Percentiles rank a stretch among this genome's conserved stretches.
Evolutionary conservation across 2,329 filamentous ascomycete genomes (phyloP).

Genomic region (Neonectria sp.): DNA sequence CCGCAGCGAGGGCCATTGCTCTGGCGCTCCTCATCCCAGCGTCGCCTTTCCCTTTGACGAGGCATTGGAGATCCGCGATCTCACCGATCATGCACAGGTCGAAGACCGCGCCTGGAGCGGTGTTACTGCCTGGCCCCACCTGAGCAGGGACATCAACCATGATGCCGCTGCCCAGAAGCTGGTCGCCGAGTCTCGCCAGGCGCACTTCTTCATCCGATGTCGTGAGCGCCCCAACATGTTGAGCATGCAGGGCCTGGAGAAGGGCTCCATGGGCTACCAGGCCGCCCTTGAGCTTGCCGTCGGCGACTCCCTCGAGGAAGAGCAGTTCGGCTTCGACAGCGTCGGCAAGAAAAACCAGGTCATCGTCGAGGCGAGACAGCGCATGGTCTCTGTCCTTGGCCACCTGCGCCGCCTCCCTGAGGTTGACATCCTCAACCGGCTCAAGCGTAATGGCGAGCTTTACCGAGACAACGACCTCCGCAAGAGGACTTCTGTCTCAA

Average conservation of each 20-base stretch:
- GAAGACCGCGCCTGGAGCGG: constrained; percentile 75
- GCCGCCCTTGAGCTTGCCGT: constrained; percentile 77
- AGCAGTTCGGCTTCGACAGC: constrained; percentile 72
- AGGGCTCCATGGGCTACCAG: constrained; percentile 78
- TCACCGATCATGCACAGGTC: constrained; percentile 76
- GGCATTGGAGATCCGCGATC: constrained; percentile 71
- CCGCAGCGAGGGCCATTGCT: constrained; percentile 71
- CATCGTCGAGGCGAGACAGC: constrained; percentile 71
- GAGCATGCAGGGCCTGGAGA: constrained; percentile 79
- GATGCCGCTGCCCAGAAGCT: constrained; percentile 61
- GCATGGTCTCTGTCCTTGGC: constrained; percentile 67
- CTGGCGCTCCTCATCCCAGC: constrained; percentile 72
- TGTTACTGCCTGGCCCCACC: constrained; percentile 74
- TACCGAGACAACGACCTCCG: constrained; percentile 69
- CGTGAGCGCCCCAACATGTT: constrained; percentile 79
- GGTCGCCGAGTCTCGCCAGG: constrained; percentile 61
- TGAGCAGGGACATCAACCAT: constrained; percentile 66
- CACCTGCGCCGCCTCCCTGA: constrained; percentile 71
- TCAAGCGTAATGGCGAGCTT: constrained; percentile 69
- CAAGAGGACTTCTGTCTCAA: constrained; percentile 67
- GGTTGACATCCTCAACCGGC: constrained; percentile 70
- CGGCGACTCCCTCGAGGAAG: constrained; percentile 75
- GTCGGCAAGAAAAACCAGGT: constrained; percentile 68
- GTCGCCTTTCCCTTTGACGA: constrained; percentile 79
- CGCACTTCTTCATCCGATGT: constrained; percentile 72